Base-by-base conservation (phyloP, 768 basidiomycete species). In the Trametes gibbosa region DNA sequence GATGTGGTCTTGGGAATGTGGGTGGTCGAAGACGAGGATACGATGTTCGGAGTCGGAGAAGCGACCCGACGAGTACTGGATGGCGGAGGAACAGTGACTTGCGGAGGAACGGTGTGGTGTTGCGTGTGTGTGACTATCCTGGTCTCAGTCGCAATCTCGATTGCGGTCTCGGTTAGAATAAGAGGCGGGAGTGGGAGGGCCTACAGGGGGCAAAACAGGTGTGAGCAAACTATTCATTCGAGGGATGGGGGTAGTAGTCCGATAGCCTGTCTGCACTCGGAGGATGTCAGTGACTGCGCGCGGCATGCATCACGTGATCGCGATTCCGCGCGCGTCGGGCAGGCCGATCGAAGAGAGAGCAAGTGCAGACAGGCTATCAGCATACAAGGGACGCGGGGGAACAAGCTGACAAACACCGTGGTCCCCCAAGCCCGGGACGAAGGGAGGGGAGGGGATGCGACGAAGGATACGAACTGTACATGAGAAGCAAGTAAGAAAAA, bases 341-440 rank as follows among this genome's bases (percentile, higher is more conserved):
- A 73, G 65, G 64, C 53, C 63, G 65, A 68, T 70, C 75, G 76
- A 61, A 63, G 57, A 42, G 57, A 50, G 39, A 45, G 40, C 32
- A 60, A 50, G 29, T 58, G 64, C 68, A 66, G 64, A 58, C 56
- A 58, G 68, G 66, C 63, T 70, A 68, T 61, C 73, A 73, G 72
- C 73, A 54, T 72, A 71, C 73, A 65, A 58, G 66, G 78, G 84
- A 85, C 85, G 75, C 84, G 87, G 87, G 88, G 87, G 87, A 89
- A 84, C 78, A 80, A 71, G 69, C 70, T 77, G 75, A 61, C 77
- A 78, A 77, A 80, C 76, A 81, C 85, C 85, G 82, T 83, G 80
- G 84, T 87, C 87, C 89, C 90, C 89, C 87, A 84, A 89, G 86
- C 89, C 89, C 89, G 82, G 87, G 86, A 89, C 87, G 87, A 88